A percentile compares a stretch with the other conserved stretches of the same genome.
Conservation (phyloP, 2,329 filamentous ascomycete species). For the Claviceps sorghi region DNA sequence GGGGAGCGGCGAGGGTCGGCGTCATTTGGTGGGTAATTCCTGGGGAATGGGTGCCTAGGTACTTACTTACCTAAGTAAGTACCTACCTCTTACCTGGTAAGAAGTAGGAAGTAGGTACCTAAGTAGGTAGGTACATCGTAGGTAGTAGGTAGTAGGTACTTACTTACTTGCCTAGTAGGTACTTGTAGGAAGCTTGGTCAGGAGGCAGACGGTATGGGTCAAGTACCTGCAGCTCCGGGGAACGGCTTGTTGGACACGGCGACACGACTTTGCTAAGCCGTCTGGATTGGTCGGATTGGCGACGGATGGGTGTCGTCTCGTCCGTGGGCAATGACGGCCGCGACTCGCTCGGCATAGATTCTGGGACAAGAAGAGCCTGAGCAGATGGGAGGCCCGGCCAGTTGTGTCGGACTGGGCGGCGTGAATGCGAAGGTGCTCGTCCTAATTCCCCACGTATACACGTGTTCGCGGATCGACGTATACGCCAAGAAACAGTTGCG, state of each 20-base stretch:
- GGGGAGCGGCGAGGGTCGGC: not conserved
- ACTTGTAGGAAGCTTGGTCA: not conserved
- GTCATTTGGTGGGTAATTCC: not conserved
- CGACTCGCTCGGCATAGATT: not conserved
- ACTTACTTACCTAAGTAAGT: not conserved
- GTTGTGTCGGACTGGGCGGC: not conserved
- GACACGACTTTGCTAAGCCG: conserved; percentile 1
- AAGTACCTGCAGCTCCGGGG: conserved; percentile 12
- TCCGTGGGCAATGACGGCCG: not conserved
- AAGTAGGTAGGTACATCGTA: too few species aligned
- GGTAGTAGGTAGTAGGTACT: too few species aligned
- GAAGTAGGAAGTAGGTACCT: too few species aligned
- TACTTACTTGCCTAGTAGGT: not conserved
- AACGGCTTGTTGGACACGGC: conserved; percentile 4
- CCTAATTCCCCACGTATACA: not conserved
- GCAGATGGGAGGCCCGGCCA: not conserved
- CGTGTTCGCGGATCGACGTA: not conserved
- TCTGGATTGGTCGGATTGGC: not conserved
- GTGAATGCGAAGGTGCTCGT: not conserved
- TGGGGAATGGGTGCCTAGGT: not conserved
- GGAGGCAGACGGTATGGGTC: conserved; percentile 4
- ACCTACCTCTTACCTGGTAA: too few species aligned
- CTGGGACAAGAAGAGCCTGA: not conserved
- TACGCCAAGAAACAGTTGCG: not conserved
- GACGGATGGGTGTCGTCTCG: not conserved